phyloP scores from a whole-genome alignment of 768 basidiomycete species.

The Pleurotus pulmonarius region DNA sequence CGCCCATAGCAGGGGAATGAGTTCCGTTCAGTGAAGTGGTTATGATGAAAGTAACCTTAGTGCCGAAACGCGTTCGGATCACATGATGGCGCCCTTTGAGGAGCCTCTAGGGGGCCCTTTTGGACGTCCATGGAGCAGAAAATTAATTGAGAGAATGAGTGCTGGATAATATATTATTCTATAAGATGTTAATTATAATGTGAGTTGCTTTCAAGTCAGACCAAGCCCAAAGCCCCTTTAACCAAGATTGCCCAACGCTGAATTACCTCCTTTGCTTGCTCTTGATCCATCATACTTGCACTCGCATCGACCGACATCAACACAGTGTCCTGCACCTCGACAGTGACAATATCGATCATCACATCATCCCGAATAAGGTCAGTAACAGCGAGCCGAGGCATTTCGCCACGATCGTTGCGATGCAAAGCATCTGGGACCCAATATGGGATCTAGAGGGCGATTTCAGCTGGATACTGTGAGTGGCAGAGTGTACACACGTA shows the following conservation, averaged over 20 bases:
- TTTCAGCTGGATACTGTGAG: too few relatives aligned
- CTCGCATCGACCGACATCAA: conserved; percentile 29
- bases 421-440: conserved; percentile 22
- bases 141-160: too few relatives aligned
- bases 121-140: not conserved
- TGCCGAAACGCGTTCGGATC: not conserved
- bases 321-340: conserved; percentile 19
- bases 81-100: not conserved
- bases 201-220: not conserved
- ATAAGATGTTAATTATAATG: not conserved
- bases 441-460: conserved; percentile 27
- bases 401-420: conserved; percentile 10
- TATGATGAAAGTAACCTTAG: too few relatives aligned
- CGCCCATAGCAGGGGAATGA: too few relatives aligned
- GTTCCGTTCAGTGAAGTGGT: too few relatives aligned
- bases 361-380: conserved; percentile 25
- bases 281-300: conserved; percentile 18
- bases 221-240: not conserved
- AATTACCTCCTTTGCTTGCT: conserved; percentile 20
- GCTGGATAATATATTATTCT: not conserved
- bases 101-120: not conserved
- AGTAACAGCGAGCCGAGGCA: conserved; percentile 18
- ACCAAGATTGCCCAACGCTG: conserved; percentile 17
- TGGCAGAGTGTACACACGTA: conserved; percentile 13
- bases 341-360: conserved; percentile 24